Evolutionary conservation across 495 filamentous ascomycete genomes (phyloP).

Genomic region (Tuber brumale): DNA sequence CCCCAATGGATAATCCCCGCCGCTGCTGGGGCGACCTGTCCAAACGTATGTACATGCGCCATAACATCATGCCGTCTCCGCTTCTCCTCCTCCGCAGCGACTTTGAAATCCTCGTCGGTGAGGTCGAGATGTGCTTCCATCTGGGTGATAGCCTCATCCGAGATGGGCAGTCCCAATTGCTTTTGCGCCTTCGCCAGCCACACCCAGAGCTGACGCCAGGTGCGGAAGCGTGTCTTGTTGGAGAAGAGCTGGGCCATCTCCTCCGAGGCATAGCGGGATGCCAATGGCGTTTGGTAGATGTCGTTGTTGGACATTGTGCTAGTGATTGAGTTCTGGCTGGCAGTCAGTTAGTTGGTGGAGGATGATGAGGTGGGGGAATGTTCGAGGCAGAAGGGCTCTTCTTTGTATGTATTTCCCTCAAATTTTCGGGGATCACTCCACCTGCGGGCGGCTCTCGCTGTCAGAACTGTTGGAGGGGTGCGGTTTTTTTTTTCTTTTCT

Average conservation of each 20-base stretch:
- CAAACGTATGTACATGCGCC: constrained; percentile 67
- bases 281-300: constrained; percentile 66
- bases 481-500: background rate
- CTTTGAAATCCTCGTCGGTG: constrained; percentile 70
- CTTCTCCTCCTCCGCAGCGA: constrained; percentile 75
- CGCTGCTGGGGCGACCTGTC: constrained; percentile 66
- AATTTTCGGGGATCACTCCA: constrained; percentile 5
- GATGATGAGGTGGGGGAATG: background rate
- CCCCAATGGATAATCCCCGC: constrained; percentile 84
- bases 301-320: constrained; percentile 58
- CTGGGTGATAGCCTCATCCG: constrained; percentile 63
- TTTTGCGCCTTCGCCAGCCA: constrained; percentile 77
- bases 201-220: constrained; percentile 76
- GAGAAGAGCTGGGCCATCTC: constrained; percentile 63
- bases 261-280: constrained; percentile 64
- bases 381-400: background rate
- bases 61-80: constrained; percentile 53
- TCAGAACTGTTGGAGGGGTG: background rate
- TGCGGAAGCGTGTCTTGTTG: constrained; percentile 61
- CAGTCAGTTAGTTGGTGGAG: background rate
- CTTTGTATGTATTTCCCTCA: background rate
- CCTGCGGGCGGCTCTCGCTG: constrained; percentile 8
- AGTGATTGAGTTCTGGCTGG: background rate
- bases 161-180: constrained; percentile 59
- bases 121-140: constrained; percentile 67